Conservation (phyloP, 768 basidiomycete species). For the Asterophora lycoperdoides region DNA sequence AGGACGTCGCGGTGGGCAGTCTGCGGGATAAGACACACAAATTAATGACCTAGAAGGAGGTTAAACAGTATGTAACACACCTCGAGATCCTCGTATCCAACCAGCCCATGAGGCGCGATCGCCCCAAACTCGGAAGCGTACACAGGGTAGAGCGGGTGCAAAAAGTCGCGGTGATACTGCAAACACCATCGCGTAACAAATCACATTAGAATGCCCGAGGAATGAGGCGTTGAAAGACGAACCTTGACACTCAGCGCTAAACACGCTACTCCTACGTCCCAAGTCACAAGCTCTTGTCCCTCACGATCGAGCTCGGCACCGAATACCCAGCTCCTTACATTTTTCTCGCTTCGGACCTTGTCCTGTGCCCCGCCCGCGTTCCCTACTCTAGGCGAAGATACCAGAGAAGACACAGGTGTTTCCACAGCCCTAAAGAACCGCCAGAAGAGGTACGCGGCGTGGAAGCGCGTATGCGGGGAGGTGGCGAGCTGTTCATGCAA, state of each 20-base stretch:
- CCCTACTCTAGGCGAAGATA: not conserved
- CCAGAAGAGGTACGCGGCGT: slow-evolving; percentile 57
- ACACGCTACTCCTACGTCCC: slow-evolving; percentile 58
- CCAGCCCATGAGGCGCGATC: not conserved
- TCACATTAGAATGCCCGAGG: not conserved
- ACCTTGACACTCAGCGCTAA: slow-evolving; percentile 63
- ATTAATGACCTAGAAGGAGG: not conserved
- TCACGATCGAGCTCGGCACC: slow-evolving; percentile 16
- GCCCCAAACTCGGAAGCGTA: slow-evolving; percentile 42
- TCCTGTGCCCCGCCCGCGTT: not conserved
- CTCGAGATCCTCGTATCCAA: slow-evolving; percentile 51
- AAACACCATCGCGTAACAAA: not conserved
- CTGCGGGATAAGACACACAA: slow-evolving; percentile 24
- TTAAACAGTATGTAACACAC: slow-evolving; percentile 23
- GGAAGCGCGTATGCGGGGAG: slow-evolving; percentile 59
- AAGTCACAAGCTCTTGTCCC: slow-evolving; percentile 36
- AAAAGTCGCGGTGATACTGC: slow-evolving; percentile 62
- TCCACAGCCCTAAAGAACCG: slow-evolving; percentile 46
- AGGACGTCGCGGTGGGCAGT: slow-evolving; percentile 55
- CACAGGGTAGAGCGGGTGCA: slow-evolving; percentile 51
- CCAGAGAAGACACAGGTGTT: slow-evolving; percentile 10
- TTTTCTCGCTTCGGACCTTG: not conserved
- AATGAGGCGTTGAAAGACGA: not conserved
- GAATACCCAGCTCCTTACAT: not conserved
- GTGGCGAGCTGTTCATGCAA: slow-evolving; percentile 51